phyloP scores from a whole-genome alignment of 768 basidiomycete species.

The Russula vinacea region DNA sequence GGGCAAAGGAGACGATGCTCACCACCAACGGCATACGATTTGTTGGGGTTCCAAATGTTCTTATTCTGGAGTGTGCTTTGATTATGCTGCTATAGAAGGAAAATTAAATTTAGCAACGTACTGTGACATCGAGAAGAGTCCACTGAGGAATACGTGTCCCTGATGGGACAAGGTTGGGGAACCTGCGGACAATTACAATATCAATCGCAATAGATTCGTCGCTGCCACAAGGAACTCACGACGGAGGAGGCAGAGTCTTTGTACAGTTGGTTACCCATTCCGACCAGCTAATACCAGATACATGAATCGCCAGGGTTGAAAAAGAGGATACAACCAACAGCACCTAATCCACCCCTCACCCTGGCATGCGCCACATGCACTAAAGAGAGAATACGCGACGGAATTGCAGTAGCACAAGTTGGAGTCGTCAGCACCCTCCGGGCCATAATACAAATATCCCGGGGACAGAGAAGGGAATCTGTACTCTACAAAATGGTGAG shows the following conservation, averaged over 20 bases:
- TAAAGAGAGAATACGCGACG: background rate
- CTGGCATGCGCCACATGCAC: background rate
- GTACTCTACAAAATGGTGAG: background rate
- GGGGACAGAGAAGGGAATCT: too few relatives aligned
- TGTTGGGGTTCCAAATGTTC: background rate
- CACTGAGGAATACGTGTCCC: background rate
- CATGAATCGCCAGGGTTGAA: background rate
- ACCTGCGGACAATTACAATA: background rate
- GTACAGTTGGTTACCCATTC: background rate
- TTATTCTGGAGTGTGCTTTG: background rate
- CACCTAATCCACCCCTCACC: background rate
- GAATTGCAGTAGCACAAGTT: constrained; percentile 4
- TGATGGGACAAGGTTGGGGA: background rate
- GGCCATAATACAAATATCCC: background rate
- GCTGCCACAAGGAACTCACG: background rate
- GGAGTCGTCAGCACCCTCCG: background rate
- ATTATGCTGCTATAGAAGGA: background rate
- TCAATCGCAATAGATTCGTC: background rate
- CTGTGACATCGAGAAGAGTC: background rate
- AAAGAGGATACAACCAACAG: background rate
- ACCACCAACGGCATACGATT: background rate
- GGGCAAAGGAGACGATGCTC: background rate
- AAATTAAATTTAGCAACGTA: background rate
- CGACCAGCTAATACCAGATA: background rate
- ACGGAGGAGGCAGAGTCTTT: background rate